Conservation (phyloP, 2,329 filamentous ascomycete species). For the Exutisphaerella laricina region DNA sequence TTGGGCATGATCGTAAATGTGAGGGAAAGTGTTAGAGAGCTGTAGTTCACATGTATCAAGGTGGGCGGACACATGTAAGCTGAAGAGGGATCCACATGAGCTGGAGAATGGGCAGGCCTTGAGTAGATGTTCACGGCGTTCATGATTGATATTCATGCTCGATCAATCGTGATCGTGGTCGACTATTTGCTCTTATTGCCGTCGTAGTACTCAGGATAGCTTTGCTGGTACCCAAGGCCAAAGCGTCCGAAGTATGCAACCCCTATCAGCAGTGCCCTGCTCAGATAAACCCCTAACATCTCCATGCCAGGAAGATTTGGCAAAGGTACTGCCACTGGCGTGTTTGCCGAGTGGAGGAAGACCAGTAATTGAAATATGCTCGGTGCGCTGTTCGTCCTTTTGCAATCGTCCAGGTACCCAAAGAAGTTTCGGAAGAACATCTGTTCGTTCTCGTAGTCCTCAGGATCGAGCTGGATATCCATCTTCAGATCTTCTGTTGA, state of each 20-base stretch:
- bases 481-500: conserved; percentile 15
- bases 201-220: conserved; percentile 20
- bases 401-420: conserved; percentile 21
- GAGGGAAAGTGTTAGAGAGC: background rate
- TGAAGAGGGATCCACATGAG: background rate
- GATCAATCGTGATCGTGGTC: background rate
- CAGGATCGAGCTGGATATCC: conserved; percentile 19
- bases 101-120: background rate
- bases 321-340: conserved; percentile 20
- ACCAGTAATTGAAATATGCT: conserved; percentile 22
- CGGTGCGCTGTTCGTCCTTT: conserved; percentile 13
- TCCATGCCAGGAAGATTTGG: conserved; percentile 14
- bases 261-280: conserved; percentile 15
- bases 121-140: too few species aligned
- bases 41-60: background rate
- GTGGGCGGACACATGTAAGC: background rate
- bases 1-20: conserved; percentile 19
- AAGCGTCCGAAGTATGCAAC: conserved; percentile 18
- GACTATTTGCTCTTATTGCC: conserved; percentile 14
- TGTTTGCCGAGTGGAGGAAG: conserved; percentile 20
- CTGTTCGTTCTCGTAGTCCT: conserved; percentile 22
- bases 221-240: conserved; percentile 18
- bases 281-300: conserved; percentile 16
- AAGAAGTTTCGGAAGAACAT: conserved; percentile 23
- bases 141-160: too few species aligned